phyloP scores from a whole-genome alignment of 106 monocot species.

The Gastrodia elata region DNA sequence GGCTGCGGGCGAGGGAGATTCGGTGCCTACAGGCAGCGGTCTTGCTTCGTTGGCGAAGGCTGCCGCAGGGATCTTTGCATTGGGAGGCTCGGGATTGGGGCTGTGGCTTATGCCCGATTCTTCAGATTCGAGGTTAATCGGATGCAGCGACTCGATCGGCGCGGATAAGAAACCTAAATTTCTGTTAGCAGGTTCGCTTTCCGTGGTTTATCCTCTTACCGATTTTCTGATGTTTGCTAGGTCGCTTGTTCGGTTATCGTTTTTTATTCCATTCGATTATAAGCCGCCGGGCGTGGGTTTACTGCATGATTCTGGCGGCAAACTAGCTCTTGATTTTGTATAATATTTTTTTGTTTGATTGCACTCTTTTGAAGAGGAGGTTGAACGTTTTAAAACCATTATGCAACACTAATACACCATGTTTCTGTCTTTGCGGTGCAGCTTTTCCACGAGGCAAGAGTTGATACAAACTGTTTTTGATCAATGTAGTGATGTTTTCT shows the following conservation, averaged over 20 bases:
- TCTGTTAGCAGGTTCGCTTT: conserved; percentile 37
- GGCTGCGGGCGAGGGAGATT: neutral
- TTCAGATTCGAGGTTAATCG: neutral
- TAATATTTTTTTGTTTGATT: no score
- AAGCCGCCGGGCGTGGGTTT: neutral
- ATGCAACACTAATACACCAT: neutral
- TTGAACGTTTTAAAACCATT: neutral
- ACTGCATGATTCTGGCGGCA: neutral
- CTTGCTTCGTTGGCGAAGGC: neutral
- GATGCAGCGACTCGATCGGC: neutral
- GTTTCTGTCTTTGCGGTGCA: no score
- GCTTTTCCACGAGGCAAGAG: no score
- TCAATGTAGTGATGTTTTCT: no score
- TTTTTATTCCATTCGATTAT: neutral
- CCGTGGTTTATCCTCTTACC: neutral
- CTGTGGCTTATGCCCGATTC: conserved; percentile 5
- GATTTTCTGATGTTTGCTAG: neutral
- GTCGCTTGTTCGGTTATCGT: neutral
- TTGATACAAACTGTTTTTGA: no score
- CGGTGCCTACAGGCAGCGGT: conserved; percentile 1
- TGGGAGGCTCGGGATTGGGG: conserved; percentile 16
- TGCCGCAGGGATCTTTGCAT: conserved; percentile 14
- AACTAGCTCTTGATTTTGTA: neutral
- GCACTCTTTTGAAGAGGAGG: no score
- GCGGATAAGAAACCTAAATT: conserved; percentile 23